Evolutionary conservation across 495 filamentous ascomycete genomes (phyloP).

Genomic region (Podospora pseudopauciseta): DNA sequence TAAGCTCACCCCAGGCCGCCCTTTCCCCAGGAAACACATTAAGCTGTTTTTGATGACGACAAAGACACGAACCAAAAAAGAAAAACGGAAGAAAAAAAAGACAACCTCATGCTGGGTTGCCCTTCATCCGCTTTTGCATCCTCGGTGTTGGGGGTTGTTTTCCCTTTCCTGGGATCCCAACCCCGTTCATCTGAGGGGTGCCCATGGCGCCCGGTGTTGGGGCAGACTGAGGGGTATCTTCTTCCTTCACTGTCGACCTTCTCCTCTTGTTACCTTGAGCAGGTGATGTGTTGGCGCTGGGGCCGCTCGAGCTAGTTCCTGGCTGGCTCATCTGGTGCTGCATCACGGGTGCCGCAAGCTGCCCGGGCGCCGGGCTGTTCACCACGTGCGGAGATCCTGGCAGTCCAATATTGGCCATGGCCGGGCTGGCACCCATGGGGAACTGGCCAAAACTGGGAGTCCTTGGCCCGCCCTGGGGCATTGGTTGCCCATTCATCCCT

Average conservation of each 20-base stretch:
- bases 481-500: slow-evolving; percentile 42
- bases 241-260: slow-evolving; percentile 75
- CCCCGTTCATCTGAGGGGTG: slow-evolving; percentile 46
- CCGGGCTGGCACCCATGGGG: slow-evolving; percentile 51
- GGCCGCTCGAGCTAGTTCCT: slow-evolving; percentile 63
- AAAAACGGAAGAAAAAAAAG: not conserved
- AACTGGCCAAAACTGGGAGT: slow-evolving; percentile 53
- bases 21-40: not conserved
- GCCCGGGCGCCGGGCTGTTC: slow-evolving; percentile 53
- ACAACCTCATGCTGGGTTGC: slow-evolving; percentile 29
- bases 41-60: not conserved
- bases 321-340: slow-evolving; percentile 69
- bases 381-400: slow-evolving; percentile 58
- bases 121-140: slow-evolving; percentile 45
- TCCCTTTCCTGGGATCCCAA: slow-evolving; percentile 28
- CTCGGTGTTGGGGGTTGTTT: slow-evolving; percentile 48
- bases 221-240: slow-evolving; percentile 51
- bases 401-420: slow-evolving; percentile 51
- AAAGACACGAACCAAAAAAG: not conserved
- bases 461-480: slow-evolving; percentile 39
- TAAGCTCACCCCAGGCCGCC: not conserved
- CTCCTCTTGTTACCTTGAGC: slow-evolving; percentile 68
- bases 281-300: slow-evolving; percentile 82
- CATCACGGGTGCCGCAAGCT: slow-evolving; percentile 65
- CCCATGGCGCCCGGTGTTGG: slow-evolving; percentile 41